These are phyloP conservation scores for Lagenidium giganteum DNA, from an alignment of 352 stramenopile species.

Conservation along the genomic window DNA sequence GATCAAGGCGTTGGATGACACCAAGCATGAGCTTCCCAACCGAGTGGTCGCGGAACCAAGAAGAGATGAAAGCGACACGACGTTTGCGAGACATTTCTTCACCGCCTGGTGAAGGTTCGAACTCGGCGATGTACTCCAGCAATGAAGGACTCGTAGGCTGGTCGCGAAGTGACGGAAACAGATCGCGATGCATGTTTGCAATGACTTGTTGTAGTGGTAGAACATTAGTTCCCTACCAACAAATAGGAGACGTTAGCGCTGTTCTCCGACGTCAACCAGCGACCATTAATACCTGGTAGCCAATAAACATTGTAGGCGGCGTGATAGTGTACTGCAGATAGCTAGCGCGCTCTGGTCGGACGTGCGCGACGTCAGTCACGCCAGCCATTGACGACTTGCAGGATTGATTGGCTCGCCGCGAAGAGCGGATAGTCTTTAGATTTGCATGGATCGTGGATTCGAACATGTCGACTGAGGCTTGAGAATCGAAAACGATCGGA, in stretches of 20 bases:
- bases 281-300: too few relatives aligned
- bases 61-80: slow-evolving; percentile 44
- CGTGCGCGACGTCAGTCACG: too few relatives aligned
- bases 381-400: too few relatives aligned
- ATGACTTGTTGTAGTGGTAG: slow-evolving; percentile 24
- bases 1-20: slow-evolving; percentile 33
- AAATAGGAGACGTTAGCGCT: too few relatives aligned
- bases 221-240: too few relatives aligned
- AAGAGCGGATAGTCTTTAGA: too few relatives aligned
- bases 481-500: slow-evolving; percentile 19
- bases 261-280: too few relatives aligned
- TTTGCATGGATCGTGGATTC: slow-evolving; percentile 2
- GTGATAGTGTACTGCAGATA: slow-evolving; percentile 48
- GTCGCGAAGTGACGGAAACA: slow-evolving; percentile 31
- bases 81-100: slow-evolving; percentile 13
- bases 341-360: slow-evolving; percentile 27
- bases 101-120: too few relatives aligned
- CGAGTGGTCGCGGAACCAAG: slow-evolving; percentile 48
- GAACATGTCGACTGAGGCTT: slow-evolving; percentile 7
- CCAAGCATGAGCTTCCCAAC: slow-evolving; percentile 47
- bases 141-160: too few relatives aligned
- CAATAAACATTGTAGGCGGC: slow-evolving; percentile 47
- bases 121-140: too few relatives aligned
- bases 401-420: too few relatives aligned
- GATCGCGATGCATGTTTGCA: slow-evolving; percentile 14